Conservation (phyloP, 78 protist species). For the Capsaspora owczarzaki region DNA sequence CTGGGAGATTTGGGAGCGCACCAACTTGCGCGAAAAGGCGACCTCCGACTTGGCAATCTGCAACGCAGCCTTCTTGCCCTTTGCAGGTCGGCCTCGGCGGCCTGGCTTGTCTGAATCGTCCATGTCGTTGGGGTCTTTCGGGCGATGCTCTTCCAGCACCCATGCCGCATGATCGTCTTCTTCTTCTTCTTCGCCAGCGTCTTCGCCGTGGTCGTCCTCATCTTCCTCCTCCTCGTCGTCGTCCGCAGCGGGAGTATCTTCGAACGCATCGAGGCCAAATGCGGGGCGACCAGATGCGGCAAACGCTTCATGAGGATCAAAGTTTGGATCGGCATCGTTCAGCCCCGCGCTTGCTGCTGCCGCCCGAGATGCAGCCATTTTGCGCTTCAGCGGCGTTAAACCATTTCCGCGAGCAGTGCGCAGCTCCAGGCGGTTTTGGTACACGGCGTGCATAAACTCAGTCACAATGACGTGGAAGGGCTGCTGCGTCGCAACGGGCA, state of each 20-base stretch:
- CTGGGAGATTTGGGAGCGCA: neutral
- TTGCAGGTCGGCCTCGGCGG: neutral
- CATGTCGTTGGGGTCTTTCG: neutral
- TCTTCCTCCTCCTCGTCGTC: neutral
- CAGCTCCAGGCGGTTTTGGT: neutral
- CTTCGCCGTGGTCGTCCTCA: neutral
- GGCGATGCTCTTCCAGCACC: neutral
- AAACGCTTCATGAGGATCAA: no score
- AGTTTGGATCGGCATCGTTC: no score
- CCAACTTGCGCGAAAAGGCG: neutral
- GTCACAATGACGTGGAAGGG: conserved; percentile 8
- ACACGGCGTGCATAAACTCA: conserved; percentile 10
- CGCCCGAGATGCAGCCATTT: no score
- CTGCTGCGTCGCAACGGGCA: conserved; percentile 15
- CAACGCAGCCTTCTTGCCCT: neutral
- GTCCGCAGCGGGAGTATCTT: neutral
- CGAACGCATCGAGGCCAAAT: neutral
- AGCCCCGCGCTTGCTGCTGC: no score
- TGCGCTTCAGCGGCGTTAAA: neutral
- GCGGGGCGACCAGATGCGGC: neutral
- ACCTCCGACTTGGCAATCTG: neutral
- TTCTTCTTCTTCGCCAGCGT: neutral
- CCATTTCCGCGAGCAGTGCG: neutral
- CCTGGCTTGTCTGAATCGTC: neutral
- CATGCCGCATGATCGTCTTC: no score